Evolutionary conservation across 495 filamentous ascomycete species (phyloP), one percentile per base, ranked within the genome.

Genomic region (Talaromyces stipitatus): DNA sequence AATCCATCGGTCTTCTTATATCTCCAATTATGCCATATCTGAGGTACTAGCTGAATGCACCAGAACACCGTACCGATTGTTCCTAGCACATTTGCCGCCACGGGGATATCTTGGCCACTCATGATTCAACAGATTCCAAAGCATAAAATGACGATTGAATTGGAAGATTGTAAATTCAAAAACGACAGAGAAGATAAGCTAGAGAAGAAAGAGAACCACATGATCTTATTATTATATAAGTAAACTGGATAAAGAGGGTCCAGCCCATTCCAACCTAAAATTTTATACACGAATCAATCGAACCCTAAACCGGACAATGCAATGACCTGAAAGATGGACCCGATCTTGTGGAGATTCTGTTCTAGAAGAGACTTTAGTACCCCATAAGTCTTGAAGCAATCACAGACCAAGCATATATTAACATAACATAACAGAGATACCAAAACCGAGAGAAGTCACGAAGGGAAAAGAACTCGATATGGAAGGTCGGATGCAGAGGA

Each of bases 1-100:
- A 91, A 73, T 0, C 88, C 88, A 38, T 89, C 85, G 1, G 88
- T 90, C 50, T 79, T 79, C 62, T 91, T 91, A 10, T 70, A 75
- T 9, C 74, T 72, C 77, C 82, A 89, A 65, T 89, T 91, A 57
- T 81, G 78, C 85, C 85, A 90, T 69, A 89, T 86, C 59, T 82
- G 79, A 1, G 79, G 79, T 30, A 80, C 61, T 51, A 82, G 55
- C 47, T 82, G 79, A 56, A 82, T 65, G 56, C 78, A 81, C 76
- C 78, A 82, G 27, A 79, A 69, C n/a, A 80, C 66, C 0, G 78
- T 82, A 2, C 79, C 79, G 58, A 82, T 77, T 4, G 77, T 80
- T 51, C 79, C 79, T 20, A 82, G 70, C n/a, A 80, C 70, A 41
- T 74, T 81, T 43, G 78, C 77, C 8, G 78, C 69, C 11, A 75